These are phyloP conservation scores for Mortierella sp. DNA, from an alignment of 371 early-diverging fungal genomes.

Conservation along the genomic window DNA sequence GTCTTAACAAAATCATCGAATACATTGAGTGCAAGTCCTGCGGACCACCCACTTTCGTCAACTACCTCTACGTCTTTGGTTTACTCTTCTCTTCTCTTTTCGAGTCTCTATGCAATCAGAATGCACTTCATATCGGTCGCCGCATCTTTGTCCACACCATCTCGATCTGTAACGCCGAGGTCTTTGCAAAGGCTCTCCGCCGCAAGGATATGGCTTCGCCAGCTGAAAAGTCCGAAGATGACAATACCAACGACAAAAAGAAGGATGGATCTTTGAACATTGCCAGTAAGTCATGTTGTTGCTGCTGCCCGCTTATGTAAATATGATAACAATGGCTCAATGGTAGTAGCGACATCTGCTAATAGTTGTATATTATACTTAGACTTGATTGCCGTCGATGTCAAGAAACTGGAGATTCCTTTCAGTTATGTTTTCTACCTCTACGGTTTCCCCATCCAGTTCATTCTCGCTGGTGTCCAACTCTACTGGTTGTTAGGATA, in stretches of 20 bases:
- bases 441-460: constrained; percentile 72
- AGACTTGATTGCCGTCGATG: constrained; percentile 69
- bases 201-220: constrained; percentile 64
- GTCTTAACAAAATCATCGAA: constrained; percentile 67
- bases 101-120: constrained; percentile 64
- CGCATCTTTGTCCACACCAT: constrained; percentile 65
- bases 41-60: constrained; percentile 41
- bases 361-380: neutral
- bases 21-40: constrained; percentile 63
- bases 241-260: constrained; percentile 28
- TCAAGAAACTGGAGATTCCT: constrained; percentile 67
- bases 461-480: constrained; percentile 69
- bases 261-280: constrained; percentile 59
- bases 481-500: constrained; percentile 74
- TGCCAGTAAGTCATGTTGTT: constrained; percentile 33
- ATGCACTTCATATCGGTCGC: constrained; percentile 69
- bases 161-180: constrained; percentile 72
- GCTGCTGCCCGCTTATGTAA: neutral
- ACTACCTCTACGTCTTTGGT: constrained; percentile 72
- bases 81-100: constrained; percentile 65
- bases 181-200: constrained; percentile 68
- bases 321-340: neutral
- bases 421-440: constrained; percentile 67
- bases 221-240: constrained; percentile 35
- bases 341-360: neutral